Evolutionary conservation across 305 asterid species (phyloP).

Genomic region (Fraxinus sp.): DNA sequence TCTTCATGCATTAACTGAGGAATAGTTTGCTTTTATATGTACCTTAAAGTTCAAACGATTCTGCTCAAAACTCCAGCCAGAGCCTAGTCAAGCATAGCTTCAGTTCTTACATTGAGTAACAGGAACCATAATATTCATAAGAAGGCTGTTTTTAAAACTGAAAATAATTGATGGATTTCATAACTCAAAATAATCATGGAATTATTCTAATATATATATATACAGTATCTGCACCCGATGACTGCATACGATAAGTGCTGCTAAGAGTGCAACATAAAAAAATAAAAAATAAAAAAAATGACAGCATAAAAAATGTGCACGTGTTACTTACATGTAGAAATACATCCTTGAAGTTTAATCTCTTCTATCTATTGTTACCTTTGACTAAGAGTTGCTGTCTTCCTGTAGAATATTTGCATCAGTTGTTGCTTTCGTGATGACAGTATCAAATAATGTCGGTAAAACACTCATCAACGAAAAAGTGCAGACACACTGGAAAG

Average conservation of each 20-base stretch:
- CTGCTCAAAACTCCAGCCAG: not conserved
- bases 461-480: slow-evolving; percentile 25
- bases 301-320: not conserved
- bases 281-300: not conserved
- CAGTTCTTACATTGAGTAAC: not conserved
- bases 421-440: slow-evolving; percentile 34
- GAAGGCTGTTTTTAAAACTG: not conserved
- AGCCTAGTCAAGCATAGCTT: not conserved
- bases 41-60: not conserved
- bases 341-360: not conserved
- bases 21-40: not conserved
- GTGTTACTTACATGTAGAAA: not conserved
- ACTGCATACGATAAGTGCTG: not conserved
- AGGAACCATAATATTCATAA: not conserved
- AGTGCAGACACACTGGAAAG: slow-evolving; percentile 23
- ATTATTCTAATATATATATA: not conserved
- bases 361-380: slow-evolving; percentile 14
- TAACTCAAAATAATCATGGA: not conserved
- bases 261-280: slow-evolving; percentile 19
- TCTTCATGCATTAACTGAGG: not conserved
- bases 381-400: slow-evolving; percentile 9
- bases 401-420: slow-evolving; percentile 18
- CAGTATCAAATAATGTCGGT: slow-evolving; percentile 30
- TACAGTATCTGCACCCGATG: not conserved
- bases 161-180: not conserved